Percentiles rank a stretch among this genome's conserved stretches.
These are phyloP conservation scores for Meyerozyma sp. DNA, from an alignment of 1,139 yeast genomes.

Conservation along the genomic window DNA sequence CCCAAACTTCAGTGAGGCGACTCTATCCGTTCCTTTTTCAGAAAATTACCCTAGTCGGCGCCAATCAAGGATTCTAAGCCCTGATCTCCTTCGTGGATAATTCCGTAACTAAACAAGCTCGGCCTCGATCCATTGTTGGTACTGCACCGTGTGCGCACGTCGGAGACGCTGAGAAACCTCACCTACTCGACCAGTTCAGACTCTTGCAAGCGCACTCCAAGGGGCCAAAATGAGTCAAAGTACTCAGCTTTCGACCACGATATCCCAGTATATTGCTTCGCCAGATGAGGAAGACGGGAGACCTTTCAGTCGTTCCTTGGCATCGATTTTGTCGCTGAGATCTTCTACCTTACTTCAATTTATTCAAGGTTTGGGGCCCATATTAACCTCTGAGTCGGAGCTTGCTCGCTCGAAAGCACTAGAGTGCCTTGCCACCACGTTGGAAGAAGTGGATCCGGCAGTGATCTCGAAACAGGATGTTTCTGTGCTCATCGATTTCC, in stretches of 20 bases:
- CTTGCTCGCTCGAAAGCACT: conserved; percentile 48
- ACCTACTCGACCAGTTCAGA: too few species aligned
- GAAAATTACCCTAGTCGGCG: background rate
- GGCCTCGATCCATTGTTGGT: background rate
- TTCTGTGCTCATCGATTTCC: conserved; percentile 61
- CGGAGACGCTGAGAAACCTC: background rate
- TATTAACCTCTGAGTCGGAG: conserved; percentile 65
- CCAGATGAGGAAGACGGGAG: background rate
- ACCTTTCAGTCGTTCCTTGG: background rate
- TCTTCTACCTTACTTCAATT: background rate
- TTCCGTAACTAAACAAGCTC: background rate
- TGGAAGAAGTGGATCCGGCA: conserved; percentile 27
- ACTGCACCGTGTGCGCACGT: background rate
- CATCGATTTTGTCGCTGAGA: background rate
- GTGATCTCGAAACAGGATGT: conserved; percentile 58
- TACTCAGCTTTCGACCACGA: background rate
- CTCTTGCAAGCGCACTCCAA: background rate
- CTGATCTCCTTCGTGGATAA: background rate
- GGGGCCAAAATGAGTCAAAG: background rate
- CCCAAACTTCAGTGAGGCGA: too few species aligned
- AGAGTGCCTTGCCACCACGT: conserved; percentile 50
- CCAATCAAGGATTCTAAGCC: background rate
- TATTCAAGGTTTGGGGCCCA: conserved; percentile 12
- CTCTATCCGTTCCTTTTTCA: too few species aligned
- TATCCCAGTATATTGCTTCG: background rate